Evolutionary conservation across 495 filamentous ascomycete genomes (phyloP).

Genomic region (Podospora comata): DNA sequence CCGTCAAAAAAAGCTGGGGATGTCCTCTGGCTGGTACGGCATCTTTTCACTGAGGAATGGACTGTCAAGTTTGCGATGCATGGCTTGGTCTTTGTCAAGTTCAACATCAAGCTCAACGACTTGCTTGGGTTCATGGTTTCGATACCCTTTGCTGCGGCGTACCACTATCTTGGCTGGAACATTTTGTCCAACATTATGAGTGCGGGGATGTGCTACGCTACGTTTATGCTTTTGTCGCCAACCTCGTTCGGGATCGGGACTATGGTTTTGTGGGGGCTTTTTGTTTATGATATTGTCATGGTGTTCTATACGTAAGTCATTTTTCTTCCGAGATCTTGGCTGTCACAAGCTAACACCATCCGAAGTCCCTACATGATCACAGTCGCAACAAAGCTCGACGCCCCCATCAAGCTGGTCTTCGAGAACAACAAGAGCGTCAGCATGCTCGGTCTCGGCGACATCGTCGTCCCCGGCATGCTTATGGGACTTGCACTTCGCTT

Average conservation of each 20-base stretch:
- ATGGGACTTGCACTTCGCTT: slow-evolving; percentile 84
- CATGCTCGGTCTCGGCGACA: slow-evolving; percentile 91
- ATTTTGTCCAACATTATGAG: slow-evolving; percentile 85
- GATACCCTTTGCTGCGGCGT: slow-evolving; percentile 57
- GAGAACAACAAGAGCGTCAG: slow-evolving; percentile 64
- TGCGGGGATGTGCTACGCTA: slow-evolving; percentile 77
- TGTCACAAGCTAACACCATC: neutral
- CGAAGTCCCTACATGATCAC: slow-evolving; percentile 83
- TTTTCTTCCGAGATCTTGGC: neutral
- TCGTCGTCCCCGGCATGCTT: slow-evolving; percentile 92
- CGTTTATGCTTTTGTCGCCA: slow-evolving; percentile 81
- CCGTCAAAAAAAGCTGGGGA: slow-evolving; percentile 25
- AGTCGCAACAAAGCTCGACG: slow-evolving; percentile 84
- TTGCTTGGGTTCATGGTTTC: slow-evolving; percentile 60
- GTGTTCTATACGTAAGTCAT: slow-evolving; percentile 81
- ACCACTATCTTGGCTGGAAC: slow-evolving; percentile 66
- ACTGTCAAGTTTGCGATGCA: slow-evolving; percentile 43
- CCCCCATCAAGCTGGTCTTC: slow-evolving; percentile 91
- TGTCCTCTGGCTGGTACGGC: slow-evolving; percentile 45
- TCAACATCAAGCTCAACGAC: slow-evolving; percentile 38
- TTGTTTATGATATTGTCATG: slow-evolving; percentile 94
- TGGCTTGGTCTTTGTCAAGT: slow-evolving; percentile 34
- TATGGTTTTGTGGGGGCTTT: slow-evolving; percentile 71
- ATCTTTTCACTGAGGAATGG: slow-evolving; percentile 47
- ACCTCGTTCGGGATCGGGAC: slow-evolving; percentile 83